Base-by-base conservation (phyloP, 1,284 basidiomycete species). In the Fomitopsis palustris region DNA sequence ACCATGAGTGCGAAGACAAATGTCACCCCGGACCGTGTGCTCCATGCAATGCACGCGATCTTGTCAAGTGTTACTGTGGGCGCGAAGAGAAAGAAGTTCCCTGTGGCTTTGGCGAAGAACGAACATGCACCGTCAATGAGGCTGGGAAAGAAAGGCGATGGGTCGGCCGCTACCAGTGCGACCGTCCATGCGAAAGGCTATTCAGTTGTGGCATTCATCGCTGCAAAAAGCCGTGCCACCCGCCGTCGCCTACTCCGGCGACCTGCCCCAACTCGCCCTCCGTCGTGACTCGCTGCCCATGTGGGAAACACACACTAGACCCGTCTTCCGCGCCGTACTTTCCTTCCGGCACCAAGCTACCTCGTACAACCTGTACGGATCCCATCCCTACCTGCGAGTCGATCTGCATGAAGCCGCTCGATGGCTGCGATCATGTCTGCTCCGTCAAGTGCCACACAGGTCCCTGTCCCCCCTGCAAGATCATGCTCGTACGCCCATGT, bases 361-460 rank as follows among this genome's bases (percentile, higher is more conserved):
- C 80, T 1, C 87, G 94, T 4, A 69, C 70, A 0, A 74, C 77
- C 14, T 97, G 95, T 69, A 78, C 83, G 2, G 86, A 87, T 14
- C 86, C 87, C 2, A 86, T 96, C 59, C 92, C 92, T 0, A 93
- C 89, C 0, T 97, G 95, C 69, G 68, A 73, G 2, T 83, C 83
- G 0, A 74, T 74, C 0, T 96, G 95, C 70, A 80, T 81, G 58
- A 92, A 87, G 69, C 75, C 77, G 0, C 81, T 88, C 21, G 73
- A 79, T 1, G 77, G 74, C 37, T 90, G 95, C 70, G 77, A 81
- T 17, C 92, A 94, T 73, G 74, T 75, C 1, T 97, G 95, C 67
- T 74, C 80, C 7, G 69, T 70, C 0, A 74, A 62, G 47, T 88
- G 82, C 62, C 90, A 93, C 66, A 75, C 74, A 23, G 87, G 84